Evolutionary conservation across 129 eudicot genomes (phyloP), one percentile per base, ranked within the genome.

Genomic region (Flaveria sonorensis): DNA sequence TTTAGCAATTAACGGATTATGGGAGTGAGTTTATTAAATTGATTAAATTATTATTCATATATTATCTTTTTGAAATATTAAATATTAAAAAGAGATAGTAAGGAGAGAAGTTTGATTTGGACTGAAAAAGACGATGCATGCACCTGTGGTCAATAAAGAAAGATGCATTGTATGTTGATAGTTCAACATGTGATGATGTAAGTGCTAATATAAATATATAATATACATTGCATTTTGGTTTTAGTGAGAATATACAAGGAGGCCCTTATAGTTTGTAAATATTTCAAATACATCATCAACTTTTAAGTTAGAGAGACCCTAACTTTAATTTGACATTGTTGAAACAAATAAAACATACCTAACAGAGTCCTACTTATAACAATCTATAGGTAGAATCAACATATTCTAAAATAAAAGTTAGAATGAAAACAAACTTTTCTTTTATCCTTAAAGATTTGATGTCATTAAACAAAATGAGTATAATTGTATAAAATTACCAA

Each of bases 91-190:
- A 7, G 10, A 16, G 21, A 4, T 16, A 52, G 1, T 5, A 4
- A 26, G 67, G 28, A 12, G 67, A 61, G 40, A 61, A 4, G 67
- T 26, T 28, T 61, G 42, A 61, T 26, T 12, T 61, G 39, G 67
- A 24, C 18, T 5, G 40, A 13, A 61, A 63, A 47, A 53, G 59
- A 36, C 18, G 80, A 50, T 75, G 72, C 80, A 75, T 75, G 80
- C 72, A 74, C 70, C 68, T 56, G 10, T 24, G 4, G 71, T 24
- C 61, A 46, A 63, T 10, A 75, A 47, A 4, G 72, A 47, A 74
- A 75, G 80, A 75, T 75, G n/a, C 80, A 75, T 63, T 75, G 80
- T 30, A 75, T 75, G 42, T 11, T 56, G 23, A 19, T n/a, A 30
- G 4, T 40, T 26, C 20, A 61, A 61, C 68, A 61, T 61, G 68